A percentile compares a stretch with the other conserved stretches of the same genome.
These are phyloP conservation scores for Selaginella moellendorffii DNA, from an alignment of 75 land plant species.

Conservation along the genomic window DNA sequence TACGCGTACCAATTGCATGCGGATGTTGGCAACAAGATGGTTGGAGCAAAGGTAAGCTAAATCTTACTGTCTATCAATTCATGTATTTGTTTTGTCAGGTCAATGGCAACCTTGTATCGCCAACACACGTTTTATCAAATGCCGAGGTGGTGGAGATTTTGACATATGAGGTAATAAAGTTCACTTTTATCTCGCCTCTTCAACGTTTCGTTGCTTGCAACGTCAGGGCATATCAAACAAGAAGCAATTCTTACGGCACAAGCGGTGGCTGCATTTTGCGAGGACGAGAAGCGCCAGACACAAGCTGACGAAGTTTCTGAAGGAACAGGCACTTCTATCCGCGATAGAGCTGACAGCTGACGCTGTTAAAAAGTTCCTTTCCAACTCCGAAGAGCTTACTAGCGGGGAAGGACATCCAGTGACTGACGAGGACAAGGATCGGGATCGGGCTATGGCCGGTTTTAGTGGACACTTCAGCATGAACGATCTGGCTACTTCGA, in stretches of 20 bases:
- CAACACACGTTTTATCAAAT: slow-evolving; percentile 73
- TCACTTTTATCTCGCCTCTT: background rate
- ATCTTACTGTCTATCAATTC: background rate
- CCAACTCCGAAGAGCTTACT: background rate
- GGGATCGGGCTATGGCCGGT: background rate
- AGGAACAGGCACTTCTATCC: background rate
- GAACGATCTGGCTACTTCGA: background rate
- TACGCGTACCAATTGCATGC: slow-evolving; percentile 93
- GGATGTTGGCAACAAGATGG: slow-evolving; percentile 95
- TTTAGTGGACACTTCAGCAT: background rate
- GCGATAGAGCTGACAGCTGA: background rate
- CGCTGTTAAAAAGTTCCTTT: background rate
- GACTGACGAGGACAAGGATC: background rate
- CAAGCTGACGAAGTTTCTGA: slow-evolving; percentile 50
- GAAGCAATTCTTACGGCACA: slow-evolving; percentile 63
- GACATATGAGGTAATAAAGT: slow-evolving; percentile 63
- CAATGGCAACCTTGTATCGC: slow-evolving; percentile 88
- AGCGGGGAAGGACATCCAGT: background rate
- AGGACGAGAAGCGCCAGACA: slow-evolving; percentile 96
- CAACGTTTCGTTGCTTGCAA: slow-evolving; percentile 4
- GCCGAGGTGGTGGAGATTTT: slow-evolving; percentile 98
- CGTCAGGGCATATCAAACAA: slow-evolving; percentile 63
- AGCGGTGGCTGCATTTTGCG: slow-evolving; percentile 87
- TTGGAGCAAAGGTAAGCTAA: slow-evolving; percentile 79
- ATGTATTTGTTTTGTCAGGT: slow-evolving; percentile 38